A percentile compares a stretch with the other conserved stretches of the same genome.
These are phyloP conservation scores for Ampelomyces quisqualis DNA, from an alignment of 2,329 filamentous ascomycete species.

Conservation along the genomic window DNA sequence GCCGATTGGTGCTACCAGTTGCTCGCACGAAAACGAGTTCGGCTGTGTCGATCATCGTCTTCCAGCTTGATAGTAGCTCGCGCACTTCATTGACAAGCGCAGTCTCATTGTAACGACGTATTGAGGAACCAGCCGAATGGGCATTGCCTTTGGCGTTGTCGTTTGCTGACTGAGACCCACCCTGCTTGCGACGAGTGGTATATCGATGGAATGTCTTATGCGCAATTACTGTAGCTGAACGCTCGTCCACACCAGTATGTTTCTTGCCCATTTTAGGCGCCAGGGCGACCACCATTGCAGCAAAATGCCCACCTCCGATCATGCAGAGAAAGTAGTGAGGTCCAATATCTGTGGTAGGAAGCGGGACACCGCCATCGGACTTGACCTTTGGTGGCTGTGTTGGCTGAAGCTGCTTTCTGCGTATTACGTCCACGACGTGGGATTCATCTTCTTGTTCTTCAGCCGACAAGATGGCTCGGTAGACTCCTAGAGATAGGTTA, in stretches of 20 bases:
- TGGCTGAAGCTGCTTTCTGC: slow-evolving; percentile 74
- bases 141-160: slow-evolving; percentile 92
- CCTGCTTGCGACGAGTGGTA: slow-evolving; percentile 93
- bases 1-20: slow-evolving; percentile 80
- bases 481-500: slow-evolving; percentile 81
- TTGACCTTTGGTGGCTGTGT: slow-evolving; percentile 51
- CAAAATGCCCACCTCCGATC: slow-evolving; percentile 97
- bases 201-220: slow-evolving; percentile 99
- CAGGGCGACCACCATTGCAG: slow-evolving; percentile 90
- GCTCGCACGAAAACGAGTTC: slow-evolving; percentile 88
- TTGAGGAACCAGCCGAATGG: slow-evolving; percentile 85
- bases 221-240: slow-evolving; percentile 82
- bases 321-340: slow-evolving; percentile 96
- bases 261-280: slow-evolving; percentile 75
- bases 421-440: slow-evolving; percentile 66
- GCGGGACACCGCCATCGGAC: slow-evolving; percentile 59
- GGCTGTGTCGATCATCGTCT: slow-evolving; percentile 75
- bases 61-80: slow-evolving; percentile 79
- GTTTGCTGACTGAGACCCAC: slow-evolving; percentile 90
- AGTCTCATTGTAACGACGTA: slow-evolving; percentile 92
- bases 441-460: slow-evolving; percentile 66
- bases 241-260: slow-evolving; percentile 69
- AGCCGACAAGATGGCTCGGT: slow-evolving; percentile 74
- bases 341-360: slow-evolving; percentile 62
- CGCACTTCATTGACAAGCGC: slow-evolving; percentile 88